Evolutionary conservation across 2,329 filamentous ascomycete species (phyloP), one percentile per base, ranked within the genome.

Genomic region (Neofusicoccum ribis): DNA sequence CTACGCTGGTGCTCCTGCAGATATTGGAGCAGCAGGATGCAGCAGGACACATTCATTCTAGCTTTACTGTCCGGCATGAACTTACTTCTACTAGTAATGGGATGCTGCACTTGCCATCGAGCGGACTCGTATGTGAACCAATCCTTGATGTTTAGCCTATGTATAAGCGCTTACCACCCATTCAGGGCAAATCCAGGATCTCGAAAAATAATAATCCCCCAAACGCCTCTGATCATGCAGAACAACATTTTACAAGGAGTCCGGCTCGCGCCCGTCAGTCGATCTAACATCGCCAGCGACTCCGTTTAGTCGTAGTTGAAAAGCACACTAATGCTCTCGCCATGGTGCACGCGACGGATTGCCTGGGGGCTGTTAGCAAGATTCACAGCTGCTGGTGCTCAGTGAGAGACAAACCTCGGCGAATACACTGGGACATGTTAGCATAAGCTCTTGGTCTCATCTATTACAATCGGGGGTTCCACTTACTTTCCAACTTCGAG

Each of bases 311-410:
- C 90, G 78, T 92, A 90, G 76, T 93, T 90, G 80, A 99, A 99
- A 60, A 99, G 85, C 67, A 95, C 92, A 77, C 93, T 97, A 80
- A 99, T 97, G 74, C 92, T 97, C 82, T 99, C 95, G 73, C 95
- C 95, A 78, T 98, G 93, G 80, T 99, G 95, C 66, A 98, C 94
- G 68, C 95, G 88, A 68, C 95, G 91, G 71, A 98, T 97, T 59
- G 95, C 88, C 87, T 88, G 65, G 17, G 23, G 65, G 27, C 46
- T 51, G 66, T 77, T 68, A 77, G 73, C 34, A 41, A 1, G n/a
- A 17, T 50, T 8, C 34, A 50, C 1, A 5, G 23, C 6, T 43
- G 3, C 11, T 12, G 27, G 36, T 34, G 27, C 15, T n/a, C 3
- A 23, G 36, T n/a, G 7, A 60, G 1, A 20, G 50, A 75, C 78